Percentiles rank a stretch among this genome's conserved stretches.
These are phyloP conservation scores for Syzygium syzygioides DNA, from an alignment of 441 rosid genomes.

Conservation along the genomic window DNA sequence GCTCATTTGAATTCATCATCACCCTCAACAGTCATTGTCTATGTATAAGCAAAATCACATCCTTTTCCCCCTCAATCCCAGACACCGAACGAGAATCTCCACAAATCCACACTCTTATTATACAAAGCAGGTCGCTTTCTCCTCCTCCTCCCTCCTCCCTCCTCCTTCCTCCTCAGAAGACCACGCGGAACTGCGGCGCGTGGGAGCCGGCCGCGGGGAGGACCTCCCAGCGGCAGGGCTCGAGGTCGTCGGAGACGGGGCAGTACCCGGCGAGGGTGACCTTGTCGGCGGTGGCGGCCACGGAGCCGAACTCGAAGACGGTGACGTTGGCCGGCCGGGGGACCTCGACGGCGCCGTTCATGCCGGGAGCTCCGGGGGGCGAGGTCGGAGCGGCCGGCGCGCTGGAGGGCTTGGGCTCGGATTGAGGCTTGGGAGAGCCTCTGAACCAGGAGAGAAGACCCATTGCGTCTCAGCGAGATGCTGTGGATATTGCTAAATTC, in stretches of 20 bases:
- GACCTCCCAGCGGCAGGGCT: slow-evolving; percentile 95
- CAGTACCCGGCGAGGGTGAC: slow-evolving; percentile 89
- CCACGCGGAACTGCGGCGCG: slow-evolving; percentile 92
- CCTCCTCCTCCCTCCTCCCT: background rate
- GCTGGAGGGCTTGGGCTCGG: slow-evolving; percentile 4
- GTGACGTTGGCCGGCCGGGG: slow-evolving; percentile 64
- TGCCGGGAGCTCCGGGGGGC: slow-evolving; percentile 38
- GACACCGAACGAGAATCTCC: background rate
- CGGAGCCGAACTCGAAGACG: slow-evolving; percentile 87
- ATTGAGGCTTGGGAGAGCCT: slow-evolving; percentile 43
- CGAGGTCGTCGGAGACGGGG: slow-evolving; percentile 88
- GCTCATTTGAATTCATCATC: background rate
- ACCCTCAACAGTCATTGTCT: background rate
- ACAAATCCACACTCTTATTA: background rate
- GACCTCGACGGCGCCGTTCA: slow-evolving; percentile 88
- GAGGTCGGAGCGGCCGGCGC: slow-evolving; percentile 8
- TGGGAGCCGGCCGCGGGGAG: slow-evolving; percentile 63
- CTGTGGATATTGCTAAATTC: no score
- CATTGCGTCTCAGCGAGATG: no score
- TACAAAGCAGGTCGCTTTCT: background rate
- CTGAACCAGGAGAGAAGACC: slow-evolving; percentile 84
- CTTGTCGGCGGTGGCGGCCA: slow-evolving; percentile 66
- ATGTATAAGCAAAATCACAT: background rate
- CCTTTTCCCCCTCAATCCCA: background rate
- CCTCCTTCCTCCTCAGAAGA: slow-evolving; percentile 32